Percentiles rank a stretch among this genome's conserved stretches.
These are phyloP conservation scores for Fusarium ramigenum DNA, from an alignment of 2,329 filamentous ascomycete species.

Conservation along the genomic window DNA sequence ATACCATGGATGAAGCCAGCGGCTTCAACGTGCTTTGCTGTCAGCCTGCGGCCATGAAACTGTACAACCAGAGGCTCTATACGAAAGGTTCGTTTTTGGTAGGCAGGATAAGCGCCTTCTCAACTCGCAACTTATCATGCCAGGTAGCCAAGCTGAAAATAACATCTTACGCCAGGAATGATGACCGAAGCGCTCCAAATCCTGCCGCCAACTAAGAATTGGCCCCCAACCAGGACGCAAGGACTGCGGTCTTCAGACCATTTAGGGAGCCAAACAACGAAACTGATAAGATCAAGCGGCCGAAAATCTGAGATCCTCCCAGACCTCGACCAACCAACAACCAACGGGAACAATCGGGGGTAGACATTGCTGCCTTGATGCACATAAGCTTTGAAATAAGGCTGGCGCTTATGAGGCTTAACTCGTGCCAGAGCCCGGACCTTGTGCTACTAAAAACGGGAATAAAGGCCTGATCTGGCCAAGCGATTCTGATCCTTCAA, in stretches of 20 bases:
- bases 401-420: not conserved
- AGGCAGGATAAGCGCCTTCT: rapidly evolving
- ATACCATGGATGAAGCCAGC: not conserved
- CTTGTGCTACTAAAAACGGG: not conserved
- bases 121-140: rapidly evolving
- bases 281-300: not conserved
- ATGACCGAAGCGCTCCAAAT: not conserved
- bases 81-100: not conserved
- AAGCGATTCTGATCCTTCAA: not conserved
- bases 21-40: not conserved
- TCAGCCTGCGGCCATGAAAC: not conserved
- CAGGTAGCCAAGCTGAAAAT: no score
- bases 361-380: not conserved
- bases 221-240: not conserved
- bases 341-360: not conserved
- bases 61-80: not conserved
- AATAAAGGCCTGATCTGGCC: not conserved
- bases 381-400: slow-evolving; percentile 1
- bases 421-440: not conserved
- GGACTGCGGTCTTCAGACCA: not conserved
- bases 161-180: no score
- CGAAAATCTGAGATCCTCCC: not conserved
- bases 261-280: not conserved
- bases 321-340: not conserved
- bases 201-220: not conserved